A percentile compares a stretch with the other conserved stretches of the same genome.
These are phyloP conservation scores for Aspergillus floridensis DNA, from an alignment of 2,329 filamentous ascomycete genomes.

Conservation along the genomic window DNA sequence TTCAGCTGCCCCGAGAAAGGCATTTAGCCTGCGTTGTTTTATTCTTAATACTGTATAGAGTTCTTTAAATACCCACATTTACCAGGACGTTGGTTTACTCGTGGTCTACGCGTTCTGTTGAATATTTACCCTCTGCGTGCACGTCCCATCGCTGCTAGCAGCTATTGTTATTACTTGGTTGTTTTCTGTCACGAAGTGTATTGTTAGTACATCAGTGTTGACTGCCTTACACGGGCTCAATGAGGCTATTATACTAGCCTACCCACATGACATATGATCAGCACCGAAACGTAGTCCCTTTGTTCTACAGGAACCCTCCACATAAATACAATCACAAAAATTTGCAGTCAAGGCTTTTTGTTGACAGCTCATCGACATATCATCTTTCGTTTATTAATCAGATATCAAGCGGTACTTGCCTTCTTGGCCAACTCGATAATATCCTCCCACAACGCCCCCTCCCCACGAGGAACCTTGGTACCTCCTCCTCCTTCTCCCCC, in stretches of 20 bases:
- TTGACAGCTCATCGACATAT: neutral
- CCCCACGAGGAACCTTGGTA: conserved; percentile 28
- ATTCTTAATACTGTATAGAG: neutral
- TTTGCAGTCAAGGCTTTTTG: neutral
- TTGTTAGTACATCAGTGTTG: neutral
- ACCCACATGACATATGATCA: no score
- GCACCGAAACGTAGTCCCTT: no score
- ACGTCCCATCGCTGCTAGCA: neutral
- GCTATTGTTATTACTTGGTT: neutral
- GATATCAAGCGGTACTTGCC: neutral
- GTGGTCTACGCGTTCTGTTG: no score
- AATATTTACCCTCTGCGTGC: neutral
- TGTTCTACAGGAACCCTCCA: no score
- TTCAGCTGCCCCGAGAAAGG: no score
- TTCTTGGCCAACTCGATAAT: conserved; percentile 25
- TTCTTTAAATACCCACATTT: neutral
- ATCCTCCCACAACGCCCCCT: conserved; percentile 38
- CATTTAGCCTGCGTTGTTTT: neutral
- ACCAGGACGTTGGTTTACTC: neutral
- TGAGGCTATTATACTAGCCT: no score
- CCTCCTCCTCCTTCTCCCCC: neutral
- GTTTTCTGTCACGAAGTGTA: neutral
- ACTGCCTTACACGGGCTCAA: neutral
- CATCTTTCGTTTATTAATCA: neutral
- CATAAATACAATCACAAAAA: no score